Conservation (phyloP, 2,329 filamentous ascomycete genomes). For the Aureobasidium sp. region DNA sequence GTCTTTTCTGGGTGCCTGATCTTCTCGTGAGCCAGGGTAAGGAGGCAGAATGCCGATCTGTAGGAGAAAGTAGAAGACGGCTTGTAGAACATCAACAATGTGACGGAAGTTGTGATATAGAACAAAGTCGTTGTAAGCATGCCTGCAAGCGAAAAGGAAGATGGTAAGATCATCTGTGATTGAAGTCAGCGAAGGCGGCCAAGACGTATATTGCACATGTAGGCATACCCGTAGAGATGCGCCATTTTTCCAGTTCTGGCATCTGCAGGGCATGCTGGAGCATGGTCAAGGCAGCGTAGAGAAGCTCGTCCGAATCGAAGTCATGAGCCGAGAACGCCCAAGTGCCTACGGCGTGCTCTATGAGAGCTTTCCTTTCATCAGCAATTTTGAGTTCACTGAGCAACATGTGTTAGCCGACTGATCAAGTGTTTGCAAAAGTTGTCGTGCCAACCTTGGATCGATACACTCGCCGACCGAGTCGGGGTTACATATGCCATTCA, state of each 20-base stretch:
- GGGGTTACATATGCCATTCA: conserved; percentile 78
- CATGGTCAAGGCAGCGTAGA: conserved; percentile 80
- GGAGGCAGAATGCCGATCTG: conserved; percentile 68
- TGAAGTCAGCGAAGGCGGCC: conserved; percentile 21
- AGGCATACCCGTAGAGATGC: conserved; percentile 64
- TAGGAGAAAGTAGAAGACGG: conserved; percentile 80
- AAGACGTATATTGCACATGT: conserved; percentile 13
- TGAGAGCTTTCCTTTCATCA: conserved; percentile 55
- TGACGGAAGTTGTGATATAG: conserved; percentile 98
- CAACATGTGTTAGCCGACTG: neutral
- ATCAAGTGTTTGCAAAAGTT: no score
- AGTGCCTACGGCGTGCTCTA: conserved; percentile 63
- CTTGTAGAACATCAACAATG: conserved; percentile 90
- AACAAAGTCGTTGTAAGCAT: conserved; percentile 93
- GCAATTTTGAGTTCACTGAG: conserved; percentile 59
- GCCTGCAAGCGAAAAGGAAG: conserved; percentile 81
- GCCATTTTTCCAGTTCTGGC: conserved; percentile 74
- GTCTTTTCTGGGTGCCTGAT: neutral
- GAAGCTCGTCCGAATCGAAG: conserved; percentile 82
- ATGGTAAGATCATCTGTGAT: conserved; percentile 66
- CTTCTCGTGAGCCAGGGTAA: conserved; percentile 41
- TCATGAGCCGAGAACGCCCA: conserved; percentile 91
- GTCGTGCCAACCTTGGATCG: conserved; percentile 50
- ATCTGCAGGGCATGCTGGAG: conserved; percentile 79
- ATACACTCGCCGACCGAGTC: conserved; percentile 56